phyloP scores from a whole-genome alignment of 83 land plant species.

The Picea engelmannii region DNA sequence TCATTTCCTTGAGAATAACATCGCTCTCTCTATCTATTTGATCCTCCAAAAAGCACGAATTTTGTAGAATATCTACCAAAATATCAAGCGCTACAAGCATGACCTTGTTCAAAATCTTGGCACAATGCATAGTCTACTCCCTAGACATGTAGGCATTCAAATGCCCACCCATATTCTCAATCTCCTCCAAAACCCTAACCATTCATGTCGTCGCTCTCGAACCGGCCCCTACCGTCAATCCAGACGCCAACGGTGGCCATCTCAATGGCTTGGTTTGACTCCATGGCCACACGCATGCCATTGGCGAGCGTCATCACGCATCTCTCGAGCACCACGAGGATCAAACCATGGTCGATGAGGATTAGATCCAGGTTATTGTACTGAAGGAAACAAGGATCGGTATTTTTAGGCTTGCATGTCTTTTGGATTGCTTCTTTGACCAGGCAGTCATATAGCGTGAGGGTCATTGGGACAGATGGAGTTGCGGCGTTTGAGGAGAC shows the following conservation, averaged over 20 bases:
- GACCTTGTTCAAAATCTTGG: conserved; percentile 79
- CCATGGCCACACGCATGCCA: conserved; percentile 92
- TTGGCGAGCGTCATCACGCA: conserved; percentile 77
- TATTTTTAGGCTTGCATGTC: background rate
- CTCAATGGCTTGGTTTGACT: conserved; percentile 62
- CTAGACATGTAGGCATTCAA: conserved; percentile 89
- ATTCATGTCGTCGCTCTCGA: conserved; percentile 81
- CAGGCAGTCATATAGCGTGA: background rate
- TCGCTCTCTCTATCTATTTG: conserved; percentile 59
- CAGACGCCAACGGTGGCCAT: conserved; percentile 97
- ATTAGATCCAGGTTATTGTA: conserved; percentile 61
- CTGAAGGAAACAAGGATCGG: conserved; percentile 72
- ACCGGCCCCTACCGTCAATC: conserved; percentile 97
- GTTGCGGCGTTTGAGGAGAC: background rate
- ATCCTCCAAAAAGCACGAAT: conserved; percentile 68
- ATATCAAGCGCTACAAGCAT: conserved; percentile 74
- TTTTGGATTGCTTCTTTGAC: background rate
- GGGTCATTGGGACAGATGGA: background rate
- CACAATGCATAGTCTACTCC: conserved; percentile 94
- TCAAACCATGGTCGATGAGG: conserved; percentile 47
- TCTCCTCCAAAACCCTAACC: conserved; percentile 83
- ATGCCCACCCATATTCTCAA: conserved; percentile 98
- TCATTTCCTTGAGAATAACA: conserved; percentile 60
- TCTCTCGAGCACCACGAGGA: conserved; percentile 72
- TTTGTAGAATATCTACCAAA: conserved; percentile 87